These are phyloP conservation scores for Chrysopogon serrulatus DNA, from an alignment of 176 grass and related monocot genomes.

Conservation along the genomic window DNA sequence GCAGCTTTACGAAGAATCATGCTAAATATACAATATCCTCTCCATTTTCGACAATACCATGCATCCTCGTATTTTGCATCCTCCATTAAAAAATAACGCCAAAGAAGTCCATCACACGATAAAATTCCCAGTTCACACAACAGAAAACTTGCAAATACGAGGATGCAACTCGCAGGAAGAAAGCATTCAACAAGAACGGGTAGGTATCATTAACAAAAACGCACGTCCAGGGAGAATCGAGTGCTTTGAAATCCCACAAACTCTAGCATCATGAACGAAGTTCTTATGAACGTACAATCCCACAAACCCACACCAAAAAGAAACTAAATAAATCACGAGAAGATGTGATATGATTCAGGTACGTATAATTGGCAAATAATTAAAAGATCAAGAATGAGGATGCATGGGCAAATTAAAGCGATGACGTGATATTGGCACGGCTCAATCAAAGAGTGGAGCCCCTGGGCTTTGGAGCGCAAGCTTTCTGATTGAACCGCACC, in stretches of 20 bases:
- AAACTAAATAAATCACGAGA: too few relatives aligned
- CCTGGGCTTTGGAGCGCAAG: slow-evolving; percentile 23
- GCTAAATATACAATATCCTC: too few relatives aligned
- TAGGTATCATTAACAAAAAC: too few relatives aligned
- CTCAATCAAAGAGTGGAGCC: slow-evolving; percentile 77
- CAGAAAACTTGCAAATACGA: neutral
- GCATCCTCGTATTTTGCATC: too few relatives aligned
- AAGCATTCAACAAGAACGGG: too few relatives aligned
- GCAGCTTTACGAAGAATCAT: neutral
- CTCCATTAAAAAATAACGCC: neutral
- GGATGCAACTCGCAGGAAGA: neutral
- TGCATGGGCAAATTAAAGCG: neutral
- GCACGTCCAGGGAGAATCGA: too few relatives aligned
- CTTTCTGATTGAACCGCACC: slow-evolving; percentile 86
- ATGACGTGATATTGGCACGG: slow-evolving; percentile 97
- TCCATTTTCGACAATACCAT: too few relatives aligned
- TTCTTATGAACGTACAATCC: too few relatives aligned
- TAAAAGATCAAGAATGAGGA: neutral
- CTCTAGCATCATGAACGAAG: too few relatives aligned
- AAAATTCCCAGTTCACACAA: neutral
- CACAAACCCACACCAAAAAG: too few relatives aligned
- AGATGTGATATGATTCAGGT: neutral
- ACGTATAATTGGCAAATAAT: neutral
- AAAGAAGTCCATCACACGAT: neutral
- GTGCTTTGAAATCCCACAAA: too few relatives aligned